phyloP scores from a whole-genome alignment of 73 alveolate genomes.

The Durusdinium trenchii region DNA sequence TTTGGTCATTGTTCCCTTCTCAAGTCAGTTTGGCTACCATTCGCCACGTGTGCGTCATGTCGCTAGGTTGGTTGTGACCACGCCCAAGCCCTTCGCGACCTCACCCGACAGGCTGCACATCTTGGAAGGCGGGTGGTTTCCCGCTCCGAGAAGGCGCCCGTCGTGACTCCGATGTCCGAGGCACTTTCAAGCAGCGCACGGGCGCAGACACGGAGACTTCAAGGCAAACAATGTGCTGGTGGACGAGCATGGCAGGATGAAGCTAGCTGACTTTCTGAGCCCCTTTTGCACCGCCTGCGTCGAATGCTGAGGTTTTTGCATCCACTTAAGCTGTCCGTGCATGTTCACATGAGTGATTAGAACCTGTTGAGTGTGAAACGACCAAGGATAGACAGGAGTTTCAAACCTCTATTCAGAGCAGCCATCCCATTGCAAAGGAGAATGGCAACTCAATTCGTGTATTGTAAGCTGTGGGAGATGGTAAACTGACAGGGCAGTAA shows the following conservation, averaged over 20 bases:
- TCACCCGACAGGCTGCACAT: slow-evolving; percentile 62
- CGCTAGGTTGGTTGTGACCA: slow-evolving; percentile 56
- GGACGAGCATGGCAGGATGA: slow-evolving; percentile 46
- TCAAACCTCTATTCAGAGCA: slow-evolving; percentile 29
- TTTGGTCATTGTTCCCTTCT: neutral
- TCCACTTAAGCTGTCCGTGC: neutral
- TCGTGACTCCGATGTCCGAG: neutral
- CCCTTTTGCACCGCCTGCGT: slow-evolving; percentile 75
- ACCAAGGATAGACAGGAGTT: slow-evolving; percentile 72
- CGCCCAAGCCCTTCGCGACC: slow-evolving; percentile 39
- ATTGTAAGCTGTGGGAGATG: neutral
- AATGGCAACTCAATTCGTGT: neutral
- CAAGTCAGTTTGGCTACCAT: neutral
- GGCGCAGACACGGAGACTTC: slow-evolving; percentile 84
- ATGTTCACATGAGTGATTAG: neutral
- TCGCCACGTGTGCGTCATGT: neutral
- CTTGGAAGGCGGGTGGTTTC: slow-evolving; percentile 16
- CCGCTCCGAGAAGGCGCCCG: neutral
- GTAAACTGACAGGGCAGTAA: neutral
- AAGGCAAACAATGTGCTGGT: slow-evolving; percentile 85
- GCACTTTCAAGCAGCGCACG: slow-evolving; percentile 47
- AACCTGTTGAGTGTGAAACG: neutral
- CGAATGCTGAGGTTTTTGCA: neutral
- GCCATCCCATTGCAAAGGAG: slow-evolving; percentile 58
- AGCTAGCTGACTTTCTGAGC: slow-evolving; percentile 79